Conservation (phyloP, 164 flowering plant species). For the Stephania cephalantha region DNA sequence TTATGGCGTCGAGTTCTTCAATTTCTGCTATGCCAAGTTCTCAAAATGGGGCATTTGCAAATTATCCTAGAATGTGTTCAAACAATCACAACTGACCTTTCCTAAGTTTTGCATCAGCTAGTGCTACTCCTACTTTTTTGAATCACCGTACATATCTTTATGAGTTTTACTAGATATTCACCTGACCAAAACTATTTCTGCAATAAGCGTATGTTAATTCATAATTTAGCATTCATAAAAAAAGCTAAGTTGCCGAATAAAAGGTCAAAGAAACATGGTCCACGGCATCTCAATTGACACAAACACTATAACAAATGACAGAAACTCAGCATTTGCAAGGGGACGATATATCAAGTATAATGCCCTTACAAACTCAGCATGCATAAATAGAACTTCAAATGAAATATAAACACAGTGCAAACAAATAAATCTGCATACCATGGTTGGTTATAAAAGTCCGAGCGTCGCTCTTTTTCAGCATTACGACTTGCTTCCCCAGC, state of each 20-base stretch:
- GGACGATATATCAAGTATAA: neutral
- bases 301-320: neutral
- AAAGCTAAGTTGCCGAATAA: too few relatives aligned
- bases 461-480: conserved; percentile 59
- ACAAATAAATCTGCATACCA: conserved; percentile 41
- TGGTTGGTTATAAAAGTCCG: conserved; percentile 75
- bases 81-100: too few relatives aligned
- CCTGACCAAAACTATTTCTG: neutral
- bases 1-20: too few relatives aligned
- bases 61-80: too few relatives aligned
- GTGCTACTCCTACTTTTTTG: too few relatives aligned
- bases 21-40: too few relatives aligned
- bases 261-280: neutral
- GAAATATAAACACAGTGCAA: neutral
- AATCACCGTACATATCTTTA: too few relatives aligned
- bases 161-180: neutral
- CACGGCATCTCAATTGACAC: neutral
- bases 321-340: neutral
- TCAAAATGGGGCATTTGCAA: too few relatives aligned
- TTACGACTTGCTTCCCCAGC: conserved; percentile 62
- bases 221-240: too few relatives aligned
- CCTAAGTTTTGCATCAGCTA: too few relatives aligned
- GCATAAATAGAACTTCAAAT: neutral
- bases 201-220: too few relatives aligned
- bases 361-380: too few relatives aligned